Percentiles rank a stretch among this genome's conserved stretches.
Conservation (phyloP, 768 basidiomycete species). For the Trametes sanguinea region DNA sequence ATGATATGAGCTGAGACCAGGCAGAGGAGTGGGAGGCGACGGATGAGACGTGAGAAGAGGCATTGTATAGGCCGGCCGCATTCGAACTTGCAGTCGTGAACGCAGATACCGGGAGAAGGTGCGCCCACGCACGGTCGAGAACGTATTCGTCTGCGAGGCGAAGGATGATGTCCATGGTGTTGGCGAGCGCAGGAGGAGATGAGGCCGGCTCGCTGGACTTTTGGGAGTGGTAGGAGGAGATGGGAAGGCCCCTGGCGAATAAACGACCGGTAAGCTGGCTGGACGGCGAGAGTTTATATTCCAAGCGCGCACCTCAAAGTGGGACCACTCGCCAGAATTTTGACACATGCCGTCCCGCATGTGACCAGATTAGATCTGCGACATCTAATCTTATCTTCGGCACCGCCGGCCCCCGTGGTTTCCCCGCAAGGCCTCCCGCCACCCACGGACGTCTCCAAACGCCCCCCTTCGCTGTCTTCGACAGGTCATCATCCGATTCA, state of each 20-base stretch:
- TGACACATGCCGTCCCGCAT: conserved; percentile 5
- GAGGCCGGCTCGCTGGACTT: conserved; percentile 1
- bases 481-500: not conserved
- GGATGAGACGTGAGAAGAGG: conserved; percentile 42
- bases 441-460: not conserved
- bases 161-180: conserved; percentile 83
- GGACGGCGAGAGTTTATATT: conserved; percentile 21
- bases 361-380: conserved; percentile 5
- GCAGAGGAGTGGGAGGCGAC: conserved; percentile 39
- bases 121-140: conserved; percentile 81
- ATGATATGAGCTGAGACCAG: conserved; percentile 57
- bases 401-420: conserved; percentile 7
- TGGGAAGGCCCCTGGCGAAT: not conserved
- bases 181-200: not conserved
- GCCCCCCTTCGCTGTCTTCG: too few relatives aligned
- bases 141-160: conserved; percentile 65
- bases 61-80: conserved; percentile 27
- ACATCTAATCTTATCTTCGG: conserved; percentile 17
- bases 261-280: not conserved
- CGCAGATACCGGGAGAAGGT: conserved; percentile 58
- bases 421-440: conserved; percentile 3
- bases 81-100: conserved; percentile 27
- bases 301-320: conserved; percentile 21
- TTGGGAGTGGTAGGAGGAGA: not conserved
- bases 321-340: conserved; percentile 20